Base-by-base conservation (phyloP, 1,284 basidiomycete genomes). In the Trametes sp. region DNA sequence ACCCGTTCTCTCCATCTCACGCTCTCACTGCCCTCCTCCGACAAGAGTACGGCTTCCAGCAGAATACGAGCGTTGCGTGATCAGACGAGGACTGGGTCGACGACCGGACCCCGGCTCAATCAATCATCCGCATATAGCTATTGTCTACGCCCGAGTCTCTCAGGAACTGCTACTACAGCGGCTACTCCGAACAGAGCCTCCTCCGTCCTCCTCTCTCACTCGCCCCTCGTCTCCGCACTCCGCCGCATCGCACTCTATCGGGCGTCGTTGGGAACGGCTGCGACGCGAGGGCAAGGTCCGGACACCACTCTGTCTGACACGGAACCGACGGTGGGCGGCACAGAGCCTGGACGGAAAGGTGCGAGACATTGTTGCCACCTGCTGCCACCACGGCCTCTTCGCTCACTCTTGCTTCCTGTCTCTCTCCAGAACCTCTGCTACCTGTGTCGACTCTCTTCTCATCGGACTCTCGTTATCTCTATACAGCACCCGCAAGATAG, bases 171-270 rank as follows among this genome's bases (percentile, higher is more conserved):
- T 31, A 49, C 26, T 33, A 10, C 49, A 21, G 49, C 31, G 7
- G 31, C 50, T 38, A 38, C 51, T 41, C 51, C 51, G 51, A 53
- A 53, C 35, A 53, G 51, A 28, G 51, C 51, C 35, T n/a, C 35
- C 24, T 26, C 51, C 23, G 51, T 26, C 35, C 24, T 10, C 21
- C 51, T 14, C 35, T 28, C 51, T 8, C 35, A 31, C 26, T 19
- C 36, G 16, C 21, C 23, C 23, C 45, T 48, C 54, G 29, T 33
- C 28, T 9, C 21, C 24, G 41, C 33, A 5, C 28, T 9, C 28
- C 41, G 19, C 26, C 44, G 33, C 29, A 41, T 41, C 38, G 38
- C n/a, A 13, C 36, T 14, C 10, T 14, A 54, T 9, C 29, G 42
- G 44, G 21, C 14, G 26, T 11, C 16, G 38, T 19, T 41, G 38